Conservation (phyloP, 2,329 filamentous ascomycete species). For the Calonectria hongkongensis region DNA sequence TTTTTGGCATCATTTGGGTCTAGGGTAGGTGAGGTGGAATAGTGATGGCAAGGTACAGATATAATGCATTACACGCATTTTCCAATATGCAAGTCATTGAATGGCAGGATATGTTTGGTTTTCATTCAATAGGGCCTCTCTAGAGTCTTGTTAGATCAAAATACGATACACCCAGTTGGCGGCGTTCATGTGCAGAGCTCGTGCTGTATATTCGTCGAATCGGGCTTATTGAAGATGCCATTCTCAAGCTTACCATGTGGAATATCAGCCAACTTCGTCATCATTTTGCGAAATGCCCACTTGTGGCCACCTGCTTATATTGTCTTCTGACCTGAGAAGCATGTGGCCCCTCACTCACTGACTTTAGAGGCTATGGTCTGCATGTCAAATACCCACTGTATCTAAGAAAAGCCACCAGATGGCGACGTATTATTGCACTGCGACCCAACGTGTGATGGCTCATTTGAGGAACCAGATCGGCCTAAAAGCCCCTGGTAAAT, state of each 20-base stretch:
- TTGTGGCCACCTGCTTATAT: neutral
- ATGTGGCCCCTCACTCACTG: neutral
- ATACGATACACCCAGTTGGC: too few species aligned
- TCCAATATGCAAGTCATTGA: too few species aligned
- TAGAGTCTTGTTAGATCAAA: too few species aligned
- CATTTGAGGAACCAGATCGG: slow-evolving; percentile 3
- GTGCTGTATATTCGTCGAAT: too few species aligned
- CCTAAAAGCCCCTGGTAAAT: neutral
- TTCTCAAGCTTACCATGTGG: too few species aligned
- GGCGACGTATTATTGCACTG: slow-evolving; percentile 13
- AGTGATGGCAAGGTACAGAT: too few species aligned
- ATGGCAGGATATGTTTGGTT: too few species aligned
- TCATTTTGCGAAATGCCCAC: too few species aligned
- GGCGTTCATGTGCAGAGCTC: too few species aligned
- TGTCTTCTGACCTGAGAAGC: neutral
- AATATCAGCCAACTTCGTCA: neutral
- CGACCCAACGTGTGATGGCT: neutral
- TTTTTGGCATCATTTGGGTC: neutral
- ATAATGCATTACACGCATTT: too few species aligned
- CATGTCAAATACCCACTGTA: slow-evolving; percentile 19
- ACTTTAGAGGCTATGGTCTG: neutral
- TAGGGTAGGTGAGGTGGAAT: neutral
- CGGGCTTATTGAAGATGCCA: too few species aligned
- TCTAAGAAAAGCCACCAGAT: slow-evolving; percentile 1
- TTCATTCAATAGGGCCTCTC: too few species aligned